Evolutionary conservation across 108 stramenopile species (phyloP).

Genomic region (Pseudonitzschia pungens): DNA sequence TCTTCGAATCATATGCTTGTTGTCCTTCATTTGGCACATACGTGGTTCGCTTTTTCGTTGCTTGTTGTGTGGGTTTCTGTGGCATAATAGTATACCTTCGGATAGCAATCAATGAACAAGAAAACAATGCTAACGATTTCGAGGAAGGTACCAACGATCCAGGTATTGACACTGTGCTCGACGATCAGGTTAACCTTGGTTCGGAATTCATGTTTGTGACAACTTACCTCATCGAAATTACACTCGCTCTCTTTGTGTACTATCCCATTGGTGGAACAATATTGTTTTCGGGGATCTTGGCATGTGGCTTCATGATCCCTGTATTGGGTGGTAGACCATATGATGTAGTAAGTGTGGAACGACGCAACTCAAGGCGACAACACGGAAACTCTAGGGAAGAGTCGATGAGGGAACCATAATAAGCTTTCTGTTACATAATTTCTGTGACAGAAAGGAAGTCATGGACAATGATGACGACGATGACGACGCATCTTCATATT

Average conservation of each 20-base stretch:
- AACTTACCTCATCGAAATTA: conserved; percentile 66
- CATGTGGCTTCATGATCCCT: conserved; percentile 31
- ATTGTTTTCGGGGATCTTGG: conserved; percentile 29
- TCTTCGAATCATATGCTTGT: conserved; percentile 28
- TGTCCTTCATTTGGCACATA: conserved; percentile 46
- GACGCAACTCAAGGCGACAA: not conserved
- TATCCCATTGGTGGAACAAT: conserved; percentile 71
- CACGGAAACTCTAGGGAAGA: not conserved
- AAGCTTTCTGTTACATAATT: too few relatives aligned
- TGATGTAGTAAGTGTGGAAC: conserved; percentile 16
- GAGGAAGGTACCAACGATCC: not conserved
- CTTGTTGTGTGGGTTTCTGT: conserved; percentile 44
- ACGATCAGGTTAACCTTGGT: conserved; percentile 25
- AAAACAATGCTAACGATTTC: not conserved
- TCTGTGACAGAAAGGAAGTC: not conserved
- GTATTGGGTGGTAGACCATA: conserved; percentile 40
- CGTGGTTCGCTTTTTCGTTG: conserved; percentile 47
- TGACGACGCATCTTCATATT: too few relatives aligned
- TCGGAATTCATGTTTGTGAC: conserved; percentile 61
- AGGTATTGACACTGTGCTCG: conserved; percentile 22
- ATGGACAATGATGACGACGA: not conserved
- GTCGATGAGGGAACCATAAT: not conserved
- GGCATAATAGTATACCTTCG: conserved; percentile 56
- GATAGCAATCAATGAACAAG: conserved; percentile 34
- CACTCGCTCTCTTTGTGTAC: conserved; percentile 62